Percentiles rank a stretch among this genome's conserved stretches.
These are phyloP conservation scores for Gentiana macrophylla DNA, from an alignment of 257 asterid species.

Conservation along the genomic window DNA sequence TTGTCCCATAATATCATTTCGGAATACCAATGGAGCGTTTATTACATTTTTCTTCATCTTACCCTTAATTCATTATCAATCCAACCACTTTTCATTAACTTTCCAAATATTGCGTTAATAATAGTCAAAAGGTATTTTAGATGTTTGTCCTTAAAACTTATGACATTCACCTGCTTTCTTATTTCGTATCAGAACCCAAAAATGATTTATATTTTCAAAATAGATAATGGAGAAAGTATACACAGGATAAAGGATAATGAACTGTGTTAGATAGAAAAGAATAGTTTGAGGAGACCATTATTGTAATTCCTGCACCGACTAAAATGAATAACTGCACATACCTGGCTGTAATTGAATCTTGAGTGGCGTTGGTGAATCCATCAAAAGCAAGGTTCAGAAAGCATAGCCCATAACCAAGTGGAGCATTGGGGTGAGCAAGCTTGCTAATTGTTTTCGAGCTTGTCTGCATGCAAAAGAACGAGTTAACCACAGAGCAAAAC, in stretches of 20 bases:
- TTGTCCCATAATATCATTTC: too few species aligned
- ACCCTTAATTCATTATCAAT: too few species aligned
- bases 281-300: neutral
- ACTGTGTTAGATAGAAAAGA: neutral
- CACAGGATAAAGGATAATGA: neutral
- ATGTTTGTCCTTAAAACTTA: too few species aligned
- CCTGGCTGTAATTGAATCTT: constrained; percentile 89
- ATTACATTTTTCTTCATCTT: too few species aligned
- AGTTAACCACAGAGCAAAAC: neutral
- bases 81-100: too few species aligned
- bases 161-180: too few species aligned
- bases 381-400: constrained; percentile 90
- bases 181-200: neutral
- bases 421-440: constrained; percentile 90
- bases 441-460: constrained; percentile 90
- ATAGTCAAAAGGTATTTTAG: too few species aligned
- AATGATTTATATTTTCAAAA: neutral
- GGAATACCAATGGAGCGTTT: too few species aligned
- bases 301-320: neutral
- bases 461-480: constrained; percentile 40
- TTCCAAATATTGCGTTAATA: too few species aligned
- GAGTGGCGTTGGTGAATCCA: constrained; percentile 99
- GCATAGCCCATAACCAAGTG: constrained; percentile 88
- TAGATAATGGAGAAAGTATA: too few species aligned
- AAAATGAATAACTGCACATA: constrained; percentile 6